Evolutionary conservation across 805 yeast species (phyloP), one percentile per base, ranked within the genome.

Genomic region (Candida namnaoensis): DNA sequence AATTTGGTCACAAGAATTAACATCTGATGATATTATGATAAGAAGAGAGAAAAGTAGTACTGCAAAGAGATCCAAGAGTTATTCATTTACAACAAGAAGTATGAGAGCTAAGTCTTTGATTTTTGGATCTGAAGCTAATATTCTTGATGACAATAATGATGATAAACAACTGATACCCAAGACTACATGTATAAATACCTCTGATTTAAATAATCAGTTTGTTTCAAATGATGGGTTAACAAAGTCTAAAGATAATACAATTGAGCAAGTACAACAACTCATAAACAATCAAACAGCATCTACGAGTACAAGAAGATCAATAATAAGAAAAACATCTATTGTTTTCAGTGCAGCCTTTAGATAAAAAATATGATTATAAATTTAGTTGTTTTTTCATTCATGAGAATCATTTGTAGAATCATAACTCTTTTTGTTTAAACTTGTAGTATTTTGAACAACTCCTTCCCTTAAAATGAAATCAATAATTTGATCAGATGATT

Each of bases 401-500:
- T 57, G 59, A 0, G 76, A 51, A 41, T 76, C 81, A 48, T 77
- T 78, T 10, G 69, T 70, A 7, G 76, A 61, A 7, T 52, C 44
- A 52, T 47, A 57, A n/a, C 46, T 43, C 45, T 60, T 52, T 40
- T 53, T 57, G 47, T 51, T 46, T 28, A 60, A 43, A 12, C 55
- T 60, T 8, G 52, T 46, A 23, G 45, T 46, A 19, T 65, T 66
- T 58, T 76, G 76, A 38, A 74, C 62, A 15, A 66, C 57, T 35
- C 95, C 95, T n/a, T 75, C 64, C 34, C 63, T 64, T 44, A 86
- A 53, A 39, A 88, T 82, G 39, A 61, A 56, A 42, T 72, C 71
- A 42, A 87, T 71, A n/a, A 74, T 70, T 26, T 75, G 80, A 41
- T 81, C 86, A 4, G 59, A 53, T 35, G 64, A 66, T 38, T 69